Conservation (phyloP, 2,329 filamentous ascomycete genomes). For the Aspergillus persii region DNA sequence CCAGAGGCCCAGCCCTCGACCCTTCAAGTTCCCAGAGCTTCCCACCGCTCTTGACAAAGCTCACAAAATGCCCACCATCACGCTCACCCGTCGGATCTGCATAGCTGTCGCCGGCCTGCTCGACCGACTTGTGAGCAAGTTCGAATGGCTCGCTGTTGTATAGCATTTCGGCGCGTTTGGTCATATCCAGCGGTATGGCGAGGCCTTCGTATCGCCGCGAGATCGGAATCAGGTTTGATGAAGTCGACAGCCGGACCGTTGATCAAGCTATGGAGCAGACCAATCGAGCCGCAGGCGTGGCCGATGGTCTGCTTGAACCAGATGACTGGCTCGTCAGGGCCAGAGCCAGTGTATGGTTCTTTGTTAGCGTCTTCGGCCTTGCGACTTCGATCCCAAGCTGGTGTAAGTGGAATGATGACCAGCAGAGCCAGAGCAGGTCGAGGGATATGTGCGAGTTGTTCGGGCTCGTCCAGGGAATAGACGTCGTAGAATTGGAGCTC, state of each 20-base stretch:
- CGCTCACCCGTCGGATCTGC: constrained; percentile 1
- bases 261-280: constrained; percentile 52
- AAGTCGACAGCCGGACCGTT: constrained; percentile 49
- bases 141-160: constrained; percentile 40
- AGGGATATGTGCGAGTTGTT: constrained; percentile 5
- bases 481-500: constrained; percentile 13
- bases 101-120: constrained; percentile 3
- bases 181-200: constrained; percentile 45
- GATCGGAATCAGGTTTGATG: constrained; percentile 43
- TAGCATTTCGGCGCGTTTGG: constrained; percentile 51
- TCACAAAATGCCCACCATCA: constrained; percentile 26
- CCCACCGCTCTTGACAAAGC: constrained; percentile 33
- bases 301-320: constrained; percentile 61
- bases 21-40: constrained; percentile 36
- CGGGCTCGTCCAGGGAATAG: constrained; percentile 3
- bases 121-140: constrained; percentile 19
- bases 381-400: constrained; percentile 3
- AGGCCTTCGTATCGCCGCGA: constrained; percentile 45
- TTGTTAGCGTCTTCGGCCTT: background rate
- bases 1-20: constrained; percentile 28
- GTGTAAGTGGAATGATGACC: constrained; percentile 6
- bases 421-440: constrained; percentile 6
- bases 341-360: constrained; percentile 45
- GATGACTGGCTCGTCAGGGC: constrained; percentile 52
- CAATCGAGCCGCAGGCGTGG: constrained; percentile 61